A percentile compares a stretch with the other conserved stretches of the same genome.
Conservation (phyloP, 441 rosid species). For the Gossypium trilobum region DNA sequence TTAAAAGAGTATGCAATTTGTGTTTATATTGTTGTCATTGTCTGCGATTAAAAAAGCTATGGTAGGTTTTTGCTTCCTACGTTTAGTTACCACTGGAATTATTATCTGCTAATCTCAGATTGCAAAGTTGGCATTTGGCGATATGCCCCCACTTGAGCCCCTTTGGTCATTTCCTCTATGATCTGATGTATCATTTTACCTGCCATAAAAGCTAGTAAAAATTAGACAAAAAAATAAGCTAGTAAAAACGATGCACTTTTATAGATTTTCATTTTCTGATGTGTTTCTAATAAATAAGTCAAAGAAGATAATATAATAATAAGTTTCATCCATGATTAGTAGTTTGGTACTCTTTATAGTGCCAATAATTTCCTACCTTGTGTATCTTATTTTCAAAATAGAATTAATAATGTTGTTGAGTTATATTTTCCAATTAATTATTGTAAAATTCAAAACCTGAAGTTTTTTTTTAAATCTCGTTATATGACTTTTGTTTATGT, state of each 20-base stretch:
- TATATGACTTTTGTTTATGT: no score
- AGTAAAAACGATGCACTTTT: background rate
- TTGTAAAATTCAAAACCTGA: no score
- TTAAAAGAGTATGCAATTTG: slow-evolving; percentile 14
- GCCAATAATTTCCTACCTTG: no score
- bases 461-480: no score
- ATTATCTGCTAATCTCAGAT: no score
- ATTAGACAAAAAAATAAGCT: no score
- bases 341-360: background rate
- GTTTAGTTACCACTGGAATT: no score
- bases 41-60: background rate
- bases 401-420: no score
- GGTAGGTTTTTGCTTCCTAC: background rate
- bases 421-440: no score
- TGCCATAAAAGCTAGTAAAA: background rate
- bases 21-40: slow-evolving; percentile 7
- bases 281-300: background rate
- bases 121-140: no score
- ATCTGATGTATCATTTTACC: background rate
- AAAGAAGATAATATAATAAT: background rate
- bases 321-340: background rate
- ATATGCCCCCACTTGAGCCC: background rate
- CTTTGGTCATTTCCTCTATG: background rate
- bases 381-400: no score
- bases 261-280: background rate